Evolutionary conservation across 257 asterid species (phyloP).

Genomic region (Eustoma russellianum): DNA sequence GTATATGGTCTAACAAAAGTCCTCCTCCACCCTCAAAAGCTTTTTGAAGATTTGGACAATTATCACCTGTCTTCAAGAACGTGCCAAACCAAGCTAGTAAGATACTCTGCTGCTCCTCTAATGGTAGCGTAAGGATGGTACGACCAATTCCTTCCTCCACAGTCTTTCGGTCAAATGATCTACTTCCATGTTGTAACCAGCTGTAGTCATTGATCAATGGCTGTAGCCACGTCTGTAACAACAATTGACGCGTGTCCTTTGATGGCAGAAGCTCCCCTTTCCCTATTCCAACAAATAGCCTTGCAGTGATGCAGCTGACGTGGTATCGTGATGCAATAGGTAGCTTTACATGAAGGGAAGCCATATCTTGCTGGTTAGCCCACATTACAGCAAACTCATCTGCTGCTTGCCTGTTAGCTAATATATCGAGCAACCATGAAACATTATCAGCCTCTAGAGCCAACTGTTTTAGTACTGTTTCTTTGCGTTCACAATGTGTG

Average conservation of each 20-base stretch:
- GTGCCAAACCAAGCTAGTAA: conserved; percentile 71
- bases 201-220: conserved; percentile 75
- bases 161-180: conserved; percentile 67
- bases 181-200: conserved; percentile 76
- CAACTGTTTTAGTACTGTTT: conserved; percentile 34
- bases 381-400: conserved; percentile 67
- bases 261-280: conserved; percentile 75
- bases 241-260: conserved; percentile 57
- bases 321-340: conserved; percentile 48
- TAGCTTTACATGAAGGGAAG: conserved; percentile 43
- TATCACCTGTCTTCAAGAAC: conserved; percentile 72
- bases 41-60: conserved; percentile 78
- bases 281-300: conserved; percentile 79
- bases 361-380: conserved; percentile 61
- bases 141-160: conserved; percentile 96
- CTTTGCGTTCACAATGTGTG: conserved; percentile 18
- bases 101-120: conserved; percentile 81
- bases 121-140: conserved; percentile 74
- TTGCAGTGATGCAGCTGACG: conserved; percentile 63
- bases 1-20: conserved; percentile 62
- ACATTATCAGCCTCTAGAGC: conserved; percentile 71
- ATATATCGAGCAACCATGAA: conserved; percentile 73
- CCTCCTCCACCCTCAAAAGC: conserved; percentile 99
- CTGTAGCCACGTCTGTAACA: conserved; percentile 72
- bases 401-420: conserved; percentile 57